Evolutionary conservation across 2,329 filamentous ascomycete genomes (phyloP).

Genomic region (Ophiostoma novo-ulmi): DNA sequence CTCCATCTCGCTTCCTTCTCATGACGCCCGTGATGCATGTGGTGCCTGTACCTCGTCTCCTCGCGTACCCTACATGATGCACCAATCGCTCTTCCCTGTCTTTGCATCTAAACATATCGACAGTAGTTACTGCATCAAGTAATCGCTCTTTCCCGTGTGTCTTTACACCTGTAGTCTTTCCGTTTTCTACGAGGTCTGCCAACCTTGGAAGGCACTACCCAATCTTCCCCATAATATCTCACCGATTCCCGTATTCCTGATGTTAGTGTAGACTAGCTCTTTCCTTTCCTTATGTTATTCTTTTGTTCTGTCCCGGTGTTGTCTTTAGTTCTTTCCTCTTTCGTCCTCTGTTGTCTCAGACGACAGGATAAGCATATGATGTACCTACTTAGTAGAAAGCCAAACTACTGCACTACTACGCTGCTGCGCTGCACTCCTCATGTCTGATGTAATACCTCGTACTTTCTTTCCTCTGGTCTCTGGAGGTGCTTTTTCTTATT

Average conservation of each 20-base stretch:
- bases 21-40: not conserved
- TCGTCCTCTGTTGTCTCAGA: not conserved
- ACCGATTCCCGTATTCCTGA: constrained; percentile 18
- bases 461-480: not conserved
- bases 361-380: not conserved
- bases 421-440: not conserved
- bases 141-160: not conserved
- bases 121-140: not conserved
- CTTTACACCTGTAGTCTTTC: not conserved
- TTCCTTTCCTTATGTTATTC: not conserved
- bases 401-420: too few relatives aligned
- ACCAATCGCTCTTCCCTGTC: not conserved
- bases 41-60: too few relatives aligned
- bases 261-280: constrained; percentile 6
- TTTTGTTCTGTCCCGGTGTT: constrained; percentile 4
- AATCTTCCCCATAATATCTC: constrained; percentile 20
- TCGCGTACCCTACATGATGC: not conserved
- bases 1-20: not conserved
- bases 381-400: not conserved
- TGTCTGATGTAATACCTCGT: not conserved
- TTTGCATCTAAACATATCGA: not conserved
- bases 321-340: constrained; percentile 4
- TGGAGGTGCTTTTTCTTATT: not conserved
- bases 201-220: constrained; percentile 13
- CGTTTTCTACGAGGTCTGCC: not conserved